These are phyloP conservation scores for Hirsutella rhossiliensis DNA, from an alignment of 2,329 filamentous ascomycete species.

Conservation along the genomic window DNA sequence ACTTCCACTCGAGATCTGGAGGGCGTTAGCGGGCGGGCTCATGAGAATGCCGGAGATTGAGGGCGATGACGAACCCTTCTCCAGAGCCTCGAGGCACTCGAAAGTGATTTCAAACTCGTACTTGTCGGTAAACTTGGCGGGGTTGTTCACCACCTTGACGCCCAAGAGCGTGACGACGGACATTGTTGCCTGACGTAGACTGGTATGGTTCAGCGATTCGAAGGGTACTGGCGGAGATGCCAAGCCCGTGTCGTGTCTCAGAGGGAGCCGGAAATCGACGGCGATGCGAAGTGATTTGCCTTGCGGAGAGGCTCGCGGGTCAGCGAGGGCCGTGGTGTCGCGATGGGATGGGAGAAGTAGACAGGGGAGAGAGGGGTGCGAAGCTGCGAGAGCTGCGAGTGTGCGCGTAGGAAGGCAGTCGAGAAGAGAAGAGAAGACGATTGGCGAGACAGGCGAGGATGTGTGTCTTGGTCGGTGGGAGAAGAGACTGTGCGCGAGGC, in stretches of 20 bases:
- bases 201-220: too few relatives aligned
- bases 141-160: constrained; percentile 95
- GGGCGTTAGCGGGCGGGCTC: constrained; percentile 7
- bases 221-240: too few relatives aligned
- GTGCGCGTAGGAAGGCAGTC: too few relatives aligned
- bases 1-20: constrained; percentile 94
- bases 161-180: constrained; percentile 93
- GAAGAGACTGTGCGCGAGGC: background rate
- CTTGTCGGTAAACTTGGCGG: constrained; percentile 80
- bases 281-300: too few relatives aligned
- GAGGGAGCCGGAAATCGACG: too few relatives aligned
- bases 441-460: too few relatives aligned
- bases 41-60: background rate
- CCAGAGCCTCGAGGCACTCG: constrained; percentile 86
- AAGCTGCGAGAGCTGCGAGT: too few relatives aligned
- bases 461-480: background rate
- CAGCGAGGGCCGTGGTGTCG: too few relatives aligned
- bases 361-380: too few relatives aligned
- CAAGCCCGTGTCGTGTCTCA: too few relatives aligned
- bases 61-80: constrained; percentile 56
- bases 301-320: too few relatives aligned
- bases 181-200: constrained; percentile 39
- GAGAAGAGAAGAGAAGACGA: background rate
- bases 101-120: constrained; percentile 99
- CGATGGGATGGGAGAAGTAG: too few relatives aligned